Conservation (phyloP, 2,329 filamentous ascomycete genomes). For the Emericellopsis cladophorae region DNA sequence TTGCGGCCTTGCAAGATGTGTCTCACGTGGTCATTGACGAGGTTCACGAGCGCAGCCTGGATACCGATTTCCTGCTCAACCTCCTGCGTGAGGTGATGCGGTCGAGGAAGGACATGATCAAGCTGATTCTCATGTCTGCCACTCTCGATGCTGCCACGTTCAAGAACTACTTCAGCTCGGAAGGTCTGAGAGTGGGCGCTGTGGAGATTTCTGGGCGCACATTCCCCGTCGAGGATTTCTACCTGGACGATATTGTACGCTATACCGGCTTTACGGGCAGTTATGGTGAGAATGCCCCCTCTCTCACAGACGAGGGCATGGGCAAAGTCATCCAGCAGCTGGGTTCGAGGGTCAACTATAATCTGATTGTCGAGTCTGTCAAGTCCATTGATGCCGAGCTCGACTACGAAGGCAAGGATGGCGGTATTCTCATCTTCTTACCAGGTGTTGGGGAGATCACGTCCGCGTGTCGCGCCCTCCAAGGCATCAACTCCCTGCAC, state of each 20-base stretch:
- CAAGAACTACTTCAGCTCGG: slow-evolving; percentile 65
- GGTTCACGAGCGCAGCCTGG: slow-evolving; percentile 87
- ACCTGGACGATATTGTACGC: slow-evolving; percentile 75
- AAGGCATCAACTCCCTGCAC: slow-evolving; percentile 49
- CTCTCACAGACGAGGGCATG: slow-evolving; percentile 30
- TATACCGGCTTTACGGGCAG: slow-evolving; percentile 58
- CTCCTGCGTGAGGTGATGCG: slow-evolving; percentile 73
- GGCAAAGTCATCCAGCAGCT: slow-evolving; percentile 60
- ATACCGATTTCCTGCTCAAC: slow-evolving; percentile 87
- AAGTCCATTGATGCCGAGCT: slow-evolving; percentile 71
- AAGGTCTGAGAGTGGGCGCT: slow-evolving; percentile 55
- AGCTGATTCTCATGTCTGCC: slow-evolving; percentile 90
- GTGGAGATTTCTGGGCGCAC: slow-evolving; percentile 85
- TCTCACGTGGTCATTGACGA: slow-evolving; percentile 95
- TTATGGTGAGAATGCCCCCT: slow-evolving; percentile 20
- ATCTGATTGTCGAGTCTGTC: slow-evolving; percentile 69
- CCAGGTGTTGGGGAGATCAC: slow-evolving; percentile 89
- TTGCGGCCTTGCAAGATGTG: slow-evolving; percentile 73
- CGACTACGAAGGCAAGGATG: slow-evolving; percentile 45
- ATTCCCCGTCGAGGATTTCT: slow-evolving; percentile 79
- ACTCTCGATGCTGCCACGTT: slow-evolving; percentile 86
- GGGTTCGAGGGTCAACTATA: slow-evolving; percentile 83
- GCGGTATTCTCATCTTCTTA: slow-evolving; percentile 90
- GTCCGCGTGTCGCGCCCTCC: slow-evolving; percentile 58
- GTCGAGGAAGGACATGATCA: slow-evolving; percentile 64